Evolutionary conservation across 352 stramenopile genomes (phyloP), one percentile per base, ranked within the genome.

Genomic region (Phytophthora fragariae): DNA sequence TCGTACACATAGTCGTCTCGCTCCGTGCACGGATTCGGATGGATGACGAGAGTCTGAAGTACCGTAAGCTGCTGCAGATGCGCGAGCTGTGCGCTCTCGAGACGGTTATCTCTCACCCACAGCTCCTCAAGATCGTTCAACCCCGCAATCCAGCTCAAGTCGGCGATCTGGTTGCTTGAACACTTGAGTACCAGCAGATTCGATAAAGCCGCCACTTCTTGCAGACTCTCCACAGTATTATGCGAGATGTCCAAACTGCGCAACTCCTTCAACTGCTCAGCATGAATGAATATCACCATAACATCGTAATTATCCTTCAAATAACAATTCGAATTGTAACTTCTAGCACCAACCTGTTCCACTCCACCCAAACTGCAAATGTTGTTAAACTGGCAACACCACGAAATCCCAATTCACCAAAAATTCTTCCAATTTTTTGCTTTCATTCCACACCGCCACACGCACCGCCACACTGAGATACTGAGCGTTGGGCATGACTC

Each of bases 1-100:
- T 15, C 77, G 21, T 62, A 92, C 87, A 82, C 55, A 61, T 91
- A 93, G 15, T 83, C 75, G 8, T 75, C 58, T 17, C 47, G 53
- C 17, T 88, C 70, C 0, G 86, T 92, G 68, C 85, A 93, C 27
- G 88, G 88, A 72, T 95, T 95, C 17, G 86, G 82, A 33, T 92
- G 85, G 9, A 93, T 52, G 24, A 92, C 66, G 17, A 95, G 72
- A 17, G 74, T 86, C 37, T 76, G 69, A 12, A 95, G 77, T 44
- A 77, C 68, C 2, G 50, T 62, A 2, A 92, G 72, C 8, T 76
- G n/a, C 52, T 78, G 68, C 19, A 95, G 62, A 58, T 88, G 76
- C 33, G 71, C 64, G 17, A 95, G 60, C 62, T 93, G 78, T 0
- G 77, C 53, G 14, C 56, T 77, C 52, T 86, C 80, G n/a, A 95